These are phyloP conservation scores for Ganoderma leucocontextum DNA, from an alignment of 1,284 basidiomycete species.

Conservation along the genomic window DNA sequence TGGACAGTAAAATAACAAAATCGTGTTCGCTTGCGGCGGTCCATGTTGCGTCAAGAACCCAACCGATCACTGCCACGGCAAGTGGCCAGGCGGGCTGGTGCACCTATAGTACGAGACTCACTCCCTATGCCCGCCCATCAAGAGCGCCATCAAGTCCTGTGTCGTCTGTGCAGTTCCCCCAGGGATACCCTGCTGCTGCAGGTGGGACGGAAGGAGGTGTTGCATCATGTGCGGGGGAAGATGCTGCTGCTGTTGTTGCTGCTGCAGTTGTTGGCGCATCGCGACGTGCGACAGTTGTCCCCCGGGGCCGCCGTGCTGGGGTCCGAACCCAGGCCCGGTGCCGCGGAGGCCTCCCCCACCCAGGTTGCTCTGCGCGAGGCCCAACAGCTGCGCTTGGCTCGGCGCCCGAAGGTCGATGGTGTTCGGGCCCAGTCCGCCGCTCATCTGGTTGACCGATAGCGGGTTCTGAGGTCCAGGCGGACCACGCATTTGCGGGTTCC, in stretches of 20 bases:
- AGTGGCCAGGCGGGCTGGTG: constrained; percentile 1
- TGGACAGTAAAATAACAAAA: constrained; percentile 23
- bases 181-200: constrained; percentile 62
- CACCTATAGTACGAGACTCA: constrained; percentile 42
- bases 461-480: constrained; percentile 59
- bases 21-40: constrained; percentile 6
- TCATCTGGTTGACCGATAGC: constrained; percentile 54
- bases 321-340: constrained; percentile 56
- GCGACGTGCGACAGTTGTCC: constrained; percentile 49
- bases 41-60: background rate
- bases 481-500: constrained; percentile 59
- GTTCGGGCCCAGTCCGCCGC: constrained; percentile 55
- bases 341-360: constrained; percentile 44
- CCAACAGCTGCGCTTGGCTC: constrained; percentile 58
- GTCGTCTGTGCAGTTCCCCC: constrained; percentile 60
- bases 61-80: background rate
- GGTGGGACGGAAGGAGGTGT: constrained; percentile 65
- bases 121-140: constrained; percentile 77
- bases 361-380: constrained; percentile 52
- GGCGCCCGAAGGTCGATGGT: constrained; percentile 62
- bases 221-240: constrained; percentile 63
- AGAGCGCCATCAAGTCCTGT: constrained; percentile 80
- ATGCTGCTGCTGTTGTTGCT: constrained; percentile 47
- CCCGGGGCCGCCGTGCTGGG: constrained; percentile 55
- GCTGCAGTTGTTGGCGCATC: constrained; percentile 49